Evolutionary conservation across 2,329 filamentous ascomycete species (phyloP).

Genomic region (Colletotrichum sojae): DNA sequence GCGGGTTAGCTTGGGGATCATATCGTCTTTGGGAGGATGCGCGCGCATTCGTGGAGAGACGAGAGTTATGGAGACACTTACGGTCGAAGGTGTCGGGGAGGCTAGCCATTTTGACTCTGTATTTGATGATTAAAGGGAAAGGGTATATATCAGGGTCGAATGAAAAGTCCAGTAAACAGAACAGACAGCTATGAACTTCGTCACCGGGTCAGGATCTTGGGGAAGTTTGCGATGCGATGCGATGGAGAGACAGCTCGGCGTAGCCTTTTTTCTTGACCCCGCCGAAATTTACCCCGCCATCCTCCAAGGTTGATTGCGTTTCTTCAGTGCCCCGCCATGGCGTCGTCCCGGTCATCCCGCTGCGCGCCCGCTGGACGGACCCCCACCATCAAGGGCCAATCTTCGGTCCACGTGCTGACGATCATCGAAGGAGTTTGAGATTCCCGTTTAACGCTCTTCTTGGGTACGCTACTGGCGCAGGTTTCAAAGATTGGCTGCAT

Average conservation of each 20-base stretch:
- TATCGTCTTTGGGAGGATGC: constrained; percentile 33
- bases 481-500: too few relatives aligned
- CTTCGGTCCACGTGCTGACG: constrained; percentile 17
- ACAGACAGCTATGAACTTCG: constrained; percentile 1
- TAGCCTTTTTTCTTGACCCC: constrained; percentile 35
- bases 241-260: background rate
- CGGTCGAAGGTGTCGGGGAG: constrained; percentile 73
- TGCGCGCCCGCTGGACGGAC: background rate
- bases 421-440: background rate
- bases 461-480: too few relatives aligned
- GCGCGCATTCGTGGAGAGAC: constrained; percentile 13
- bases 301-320: constrained; percentile 17
- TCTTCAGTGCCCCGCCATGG: constrained; percentile 39
- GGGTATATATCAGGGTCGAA: constrained; percentile 6
- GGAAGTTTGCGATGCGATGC: background rate
- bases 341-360: constrained; percentile 27
- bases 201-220: constrained; percentile 1
- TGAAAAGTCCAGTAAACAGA: background rate
- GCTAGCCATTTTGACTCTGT: constrained; percentile 58
- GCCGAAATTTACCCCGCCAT: constrained; percentile 40
- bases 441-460: too few relatives aligned
- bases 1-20: constrained; percentile 20
- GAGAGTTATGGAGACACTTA: constrained; percentile 50
- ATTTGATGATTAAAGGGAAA: background rate
- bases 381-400: constrained; percentile 20